Conservation (phyloP, 1,284 basidiomycete genomes). For the Vanrija sp. region DNA sequence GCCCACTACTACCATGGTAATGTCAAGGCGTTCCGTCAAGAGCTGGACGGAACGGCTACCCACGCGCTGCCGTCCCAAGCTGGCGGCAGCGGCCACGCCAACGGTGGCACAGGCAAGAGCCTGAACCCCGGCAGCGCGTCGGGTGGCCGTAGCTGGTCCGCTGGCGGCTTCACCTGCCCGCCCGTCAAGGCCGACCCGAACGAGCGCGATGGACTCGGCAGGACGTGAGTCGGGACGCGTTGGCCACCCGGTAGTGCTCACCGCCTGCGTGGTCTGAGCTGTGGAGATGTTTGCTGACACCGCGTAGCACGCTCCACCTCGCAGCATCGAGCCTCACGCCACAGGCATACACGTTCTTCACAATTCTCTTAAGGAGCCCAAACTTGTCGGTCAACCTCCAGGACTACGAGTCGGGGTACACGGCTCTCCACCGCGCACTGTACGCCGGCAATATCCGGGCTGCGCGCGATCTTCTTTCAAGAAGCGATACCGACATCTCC, state of each 20-base stretch:
- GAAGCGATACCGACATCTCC: constrained; percentile 67
- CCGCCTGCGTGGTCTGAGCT: constrained; percentile 54
- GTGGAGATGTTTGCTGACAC: constrained; percentile 60
- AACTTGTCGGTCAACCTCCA: constrained; percentile 71
- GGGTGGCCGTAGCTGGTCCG: constrained; percentile 64
- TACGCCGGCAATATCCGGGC: constrained; percentile 80
- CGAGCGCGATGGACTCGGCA: constrained; percentile 41
- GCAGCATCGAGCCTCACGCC: constrained; percentile 61
- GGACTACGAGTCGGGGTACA: constrained; percentile 86
- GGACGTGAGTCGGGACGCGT: constrained; percentile 32
- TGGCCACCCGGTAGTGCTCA: constrained; percentile 53
- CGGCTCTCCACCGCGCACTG: constrained; percentile 83
- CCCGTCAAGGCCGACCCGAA: constrained; percentile 44
- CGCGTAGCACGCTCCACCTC: constrained; percentile 76
- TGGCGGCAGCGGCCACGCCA: constrained; percentile 16
- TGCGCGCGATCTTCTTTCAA: constrained; percentile 71
- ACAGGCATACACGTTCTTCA: constrained; percentile 71
- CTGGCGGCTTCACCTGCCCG: constrained; percentile 52
- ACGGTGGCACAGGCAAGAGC: constrained; percentile 38
- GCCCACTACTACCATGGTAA: constrained; percentile 69
- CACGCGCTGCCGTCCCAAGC: constrained; percentile 17
- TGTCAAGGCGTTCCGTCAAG: constrained; percentile 74
- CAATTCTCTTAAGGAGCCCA: constrained; percentile 73
- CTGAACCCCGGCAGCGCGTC: constrained; percentile 29
- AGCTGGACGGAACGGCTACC: constrained; percentile 57